Evolutionary conservation across 192 early-diverging fungal species (phyloP).

Genomic region (Linnemannia hyalina): DNA sequence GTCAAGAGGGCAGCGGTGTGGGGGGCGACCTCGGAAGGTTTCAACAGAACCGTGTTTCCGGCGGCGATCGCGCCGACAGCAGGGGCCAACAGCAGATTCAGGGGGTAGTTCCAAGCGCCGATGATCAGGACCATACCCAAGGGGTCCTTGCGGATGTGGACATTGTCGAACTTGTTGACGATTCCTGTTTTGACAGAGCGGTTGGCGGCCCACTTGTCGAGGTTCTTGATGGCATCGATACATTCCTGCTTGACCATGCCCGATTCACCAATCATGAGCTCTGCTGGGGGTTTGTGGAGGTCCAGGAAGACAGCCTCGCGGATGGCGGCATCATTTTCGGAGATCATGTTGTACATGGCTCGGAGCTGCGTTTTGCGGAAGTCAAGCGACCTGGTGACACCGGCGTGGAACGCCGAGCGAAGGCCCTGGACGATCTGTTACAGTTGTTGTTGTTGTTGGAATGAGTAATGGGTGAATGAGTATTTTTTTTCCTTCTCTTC

Average conservation of each 20-base stretch:
- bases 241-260: conserved; percentile 66
- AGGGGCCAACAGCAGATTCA: conserved; percentile 78
- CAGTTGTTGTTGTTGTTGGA: background rate
- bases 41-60: conserved; percentile 85
- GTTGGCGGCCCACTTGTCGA: conserved; percentile 74
- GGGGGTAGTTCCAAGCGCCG: conserved; percentile 71
- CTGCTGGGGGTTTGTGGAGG: conserved; percentile 68
- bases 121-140: conserved; percentile 58
- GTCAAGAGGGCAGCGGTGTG: conserved; percentile 75
- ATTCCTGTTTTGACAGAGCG: conserved; percentile 61
- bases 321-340: conserved; percentile 71
- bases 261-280: conserved; percentile 74
- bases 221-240: conserved; percentile 67
- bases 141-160: conserved; percentile 81
- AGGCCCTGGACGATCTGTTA: conserved; percentile 57
- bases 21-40: conserved; percentile 87
- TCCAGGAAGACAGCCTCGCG: conserved; percentile 74
- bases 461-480: background rate
- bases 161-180: conserved; percentile 65
- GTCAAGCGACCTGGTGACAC: conserved; percentile 60
- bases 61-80: conserved; percentile 91
- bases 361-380: conserved; percentile 75
- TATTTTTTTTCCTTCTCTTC: background rate
- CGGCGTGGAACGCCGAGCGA: conserved; percentile 50
- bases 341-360: conserved; percentile 70